Conservation (phyloP, 1,139 yeast species). For the Hansenula lynferdii region DNA sequence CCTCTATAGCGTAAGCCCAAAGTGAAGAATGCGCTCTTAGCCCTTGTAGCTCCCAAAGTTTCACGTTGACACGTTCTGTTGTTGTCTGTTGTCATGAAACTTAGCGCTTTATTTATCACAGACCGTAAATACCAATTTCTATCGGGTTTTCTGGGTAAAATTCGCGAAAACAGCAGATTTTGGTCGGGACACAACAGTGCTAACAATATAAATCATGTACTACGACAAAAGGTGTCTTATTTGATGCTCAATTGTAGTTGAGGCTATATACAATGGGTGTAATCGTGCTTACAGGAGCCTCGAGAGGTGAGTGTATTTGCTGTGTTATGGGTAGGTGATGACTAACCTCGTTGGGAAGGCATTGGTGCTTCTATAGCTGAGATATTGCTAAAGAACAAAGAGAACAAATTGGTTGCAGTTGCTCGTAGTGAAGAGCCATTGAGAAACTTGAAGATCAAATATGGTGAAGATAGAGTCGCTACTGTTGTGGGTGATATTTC, state of each 20-base stretch:
- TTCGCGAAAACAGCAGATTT: too few species aligned
- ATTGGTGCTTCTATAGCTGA: slow-evolving; percentile 73
- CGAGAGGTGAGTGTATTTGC: slow-evolving; percentile 34
- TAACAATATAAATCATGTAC: too few species aligned
- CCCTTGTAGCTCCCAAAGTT: too few species aligned
- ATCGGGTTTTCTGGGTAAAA: neutral
- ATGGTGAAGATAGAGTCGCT: slow-evolving; percentile 46
- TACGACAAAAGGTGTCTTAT: too few species aligned
- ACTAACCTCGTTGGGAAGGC: slow-evolving; percentile 50
- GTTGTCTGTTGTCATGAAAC: neutral
- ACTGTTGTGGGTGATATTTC: slow-evolving; percentile 68
- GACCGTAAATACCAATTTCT: neutral
- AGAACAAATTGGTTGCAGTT: slow-evolving; percentile 62
- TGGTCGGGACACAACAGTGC: too few species aligned
- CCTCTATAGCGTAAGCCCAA: too few species aligned
- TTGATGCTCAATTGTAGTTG: too few species aligned
- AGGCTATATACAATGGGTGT: too few species aligned
- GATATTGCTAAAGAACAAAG: slow-evolving; percentile 36
- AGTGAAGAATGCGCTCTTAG: too few species aligned
- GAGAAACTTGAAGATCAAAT: slow-evolving; percentile 36
- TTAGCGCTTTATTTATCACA: neutral
- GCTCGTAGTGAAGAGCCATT: slow-evolving; percentile 59
- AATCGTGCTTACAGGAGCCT: slow-evolving; percentile 44
- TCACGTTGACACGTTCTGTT: too few species aligned
- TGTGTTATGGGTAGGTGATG: too few species aligned